Percentiles rank a stretch among this genome's conserved stretches.
phyloP scores from a whole-genome alignment of 1,139 yeast species.

The Petasospora rhodanensis region DNA sequence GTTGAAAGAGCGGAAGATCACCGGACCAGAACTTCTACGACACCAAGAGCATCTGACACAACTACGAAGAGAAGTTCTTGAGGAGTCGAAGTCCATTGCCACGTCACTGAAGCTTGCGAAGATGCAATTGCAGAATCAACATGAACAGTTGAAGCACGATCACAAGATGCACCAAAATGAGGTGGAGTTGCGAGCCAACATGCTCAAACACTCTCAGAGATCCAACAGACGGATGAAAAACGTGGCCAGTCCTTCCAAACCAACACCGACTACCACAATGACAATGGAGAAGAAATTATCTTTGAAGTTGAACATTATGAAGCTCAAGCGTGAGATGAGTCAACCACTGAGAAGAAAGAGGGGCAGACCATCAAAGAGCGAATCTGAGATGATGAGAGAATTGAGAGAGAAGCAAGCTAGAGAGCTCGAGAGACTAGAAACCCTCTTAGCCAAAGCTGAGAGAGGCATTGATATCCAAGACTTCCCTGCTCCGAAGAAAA shows the following conservation, averaged over 20 bases:
- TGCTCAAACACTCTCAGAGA: conserved; percentile 16
- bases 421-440: conserved; percentile 1
- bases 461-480: not conserved
- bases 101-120: conserved; percentile 22
- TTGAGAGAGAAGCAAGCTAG: not conserved
- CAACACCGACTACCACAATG: not conserved
- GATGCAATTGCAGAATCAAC: conserved; percentile 18
- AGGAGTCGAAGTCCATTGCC: conserved; percentile 22
- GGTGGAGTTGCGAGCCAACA: conserved; percentile 14
- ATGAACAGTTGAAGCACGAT: conserved; percentile 22
- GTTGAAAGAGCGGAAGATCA: conserved; percentile 5
- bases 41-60: conserved; percentile 2
- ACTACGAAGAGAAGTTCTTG: conserved; percentile 18
- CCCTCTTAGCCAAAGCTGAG: conserved; percentile 1
- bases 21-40: not conserved
- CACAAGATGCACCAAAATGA: conserved; percentile 21
- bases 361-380: conserved; percentile 8
- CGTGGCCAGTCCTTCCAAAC: too few species aligned
- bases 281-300: conserved; percentile 1
- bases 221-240: conserved; percentile 19
- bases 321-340: not conserved
- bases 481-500: too few species aligned
- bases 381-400: not conserved
- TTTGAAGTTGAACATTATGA: conserved; percentile 2
- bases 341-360: conserved; percentile 3